A percentile compares a stretch with the other conserved stretches of the same genome.
phyloP scores from a whole-genome alignment of 495 filamentous ascomycete species.

The Podospora appendiculata region DNA sequence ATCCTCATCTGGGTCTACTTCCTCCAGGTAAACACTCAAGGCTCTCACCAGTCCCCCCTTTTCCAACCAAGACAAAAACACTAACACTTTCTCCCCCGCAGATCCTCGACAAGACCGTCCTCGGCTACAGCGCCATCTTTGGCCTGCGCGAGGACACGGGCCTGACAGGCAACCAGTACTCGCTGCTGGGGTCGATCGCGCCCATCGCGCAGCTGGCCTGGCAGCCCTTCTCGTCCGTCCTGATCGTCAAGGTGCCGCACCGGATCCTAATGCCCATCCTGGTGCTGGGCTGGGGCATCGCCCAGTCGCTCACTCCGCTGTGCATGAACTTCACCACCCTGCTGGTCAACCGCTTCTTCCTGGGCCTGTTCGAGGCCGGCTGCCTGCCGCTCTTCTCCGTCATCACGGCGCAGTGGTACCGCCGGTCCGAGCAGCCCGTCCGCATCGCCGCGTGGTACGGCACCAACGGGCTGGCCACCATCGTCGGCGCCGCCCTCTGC shows the following conservation, averaged over 20 bases:
- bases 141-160: constrained; percentile 48
- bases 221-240: constrained; percentile 57
- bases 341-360: constrained; percentile 49
- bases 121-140: constrained; percentile 57
- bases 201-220: constrained; percentile 58
- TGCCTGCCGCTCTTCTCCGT: constrained; percentile 54
- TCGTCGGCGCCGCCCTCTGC: constrained; percentile 53
- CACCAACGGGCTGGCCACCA: constrained; percentile 55
- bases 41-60: too few relatives aligned
- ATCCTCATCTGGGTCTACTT: constrained; percentile 62
- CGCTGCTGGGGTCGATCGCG: constrained; percentile 51
- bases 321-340: constrained; percentile 42
- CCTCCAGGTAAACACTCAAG: constrained; percentile 24
- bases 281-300: constrained; percentile 54
- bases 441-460: constrained; percentile 61
- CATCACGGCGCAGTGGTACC: constrained; percentile 56
- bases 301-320: constrained; percentile 48
- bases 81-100: too few relatives aligned
- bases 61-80: too few relatives aligned
- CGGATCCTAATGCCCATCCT: constrained; percentile 55
- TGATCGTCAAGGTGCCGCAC: constrained; percentile 60
- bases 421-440: constrained; percentile 51
- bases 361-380: constrained; percentile 57
- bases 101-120: constrained; percentile 57
- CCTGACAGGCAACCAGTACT: constrained; percentile 53